Conservation (phyloP, 495 filamentous ascomycete species). For the Aspergillus cavernicola region DNA sequence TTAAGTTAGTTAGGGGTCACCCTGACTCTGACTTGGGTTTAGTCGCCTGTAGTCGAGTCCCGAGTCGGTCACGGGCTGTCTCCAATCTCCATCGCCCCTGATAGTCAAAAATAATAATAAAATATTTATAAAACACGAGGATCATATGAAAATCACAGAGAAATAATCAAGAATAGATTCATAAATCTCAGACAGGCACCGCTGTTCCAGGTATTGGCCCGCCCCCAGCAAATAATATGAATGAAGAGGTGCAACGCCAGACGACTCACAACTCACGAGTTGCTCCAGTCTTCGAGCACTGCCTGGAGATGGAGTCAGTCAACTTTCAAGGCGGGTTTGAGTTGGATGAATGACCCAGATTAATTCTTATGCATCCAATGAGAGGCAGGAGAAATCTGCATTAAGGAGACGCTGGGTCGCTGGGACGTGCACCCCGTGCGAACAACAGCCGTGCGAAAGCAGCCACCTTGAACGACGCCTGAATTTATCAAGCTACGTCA, state of each 20-base stretch:
- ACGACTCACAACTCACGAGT: no score
- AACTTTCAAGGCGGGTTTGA: no score
- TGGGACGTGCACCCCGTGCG: conserved; percentile 10
- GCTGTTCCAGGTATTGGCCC: conserved; percentile 6
- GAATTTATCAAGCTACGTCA: background rate
- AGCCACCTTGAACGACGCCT: background rate
- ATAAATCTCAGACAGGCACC: conserved; percentile 4
- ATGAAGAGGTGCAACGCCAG: no score
- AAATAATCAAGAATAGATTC: background rate
- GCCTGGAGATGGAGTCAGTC: no score
- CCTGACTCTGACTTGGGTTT: background rate
- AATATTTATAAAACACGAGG: background rate
- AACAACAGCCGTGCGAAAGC: background rate
- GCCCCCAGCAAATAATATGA: no score
- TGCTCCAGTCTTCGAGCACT: no score
- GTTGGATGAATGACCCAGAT: no score
- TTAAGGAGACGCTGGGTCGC: background rate
- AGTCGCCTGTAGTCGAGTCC: conserved; percentile 2
- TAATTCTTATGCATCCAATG: conserved; percentile 7
- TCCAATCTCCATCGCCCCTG: conserved; percentile 5
- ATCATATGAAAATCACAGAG: background rate
- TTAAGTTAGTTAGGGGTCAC: background rate
- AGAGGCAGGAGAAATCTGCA: background rate
- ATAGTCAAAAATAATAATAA: no score
- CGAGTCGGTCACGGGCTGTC: conserved; percentile 1